phyloP scores from a whole-genome alignment of 345 rosid genomes.

The Populus euphratica region DNA sequence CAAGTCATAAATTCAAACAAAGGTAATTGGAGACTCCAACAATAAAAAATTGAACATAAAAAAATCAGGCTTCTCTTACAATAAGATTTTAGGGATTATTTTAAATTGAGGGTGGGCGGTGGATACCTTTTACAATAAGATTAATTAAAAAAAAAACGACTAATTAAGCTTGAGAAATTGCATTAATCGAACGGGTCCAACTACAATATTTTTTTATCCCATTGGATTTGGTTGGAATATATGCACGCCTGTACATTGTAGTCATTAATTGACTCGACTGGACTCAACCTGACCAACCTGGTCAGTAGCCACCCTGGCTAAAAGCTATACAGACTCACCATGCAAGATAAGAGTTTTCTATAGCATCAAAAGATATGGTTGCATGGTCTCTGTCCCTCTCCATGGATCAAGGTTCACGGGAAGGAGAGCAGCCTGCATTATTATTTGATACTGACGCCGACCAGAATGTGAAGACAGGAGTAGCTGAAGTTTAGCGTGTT shows the following conservation, averaged over 20 bases:
- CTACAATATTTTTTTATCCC: not conserved
- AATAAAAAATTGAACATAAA: no score
- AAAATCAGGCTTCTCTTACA: no score
- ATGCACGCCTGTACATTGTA: no score
- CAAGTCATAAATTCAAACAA: fast-evolving
- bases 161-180: not conserved
- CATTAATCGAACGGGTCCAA: not conserved
- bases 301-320: not conserved
- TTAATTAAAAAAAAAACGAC: not conserved
- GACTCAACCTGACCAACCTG: no score
- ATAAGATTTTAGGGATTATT: no score
- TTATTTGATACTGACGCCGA: not conserved
- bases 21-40: fast-evolving
- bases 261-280: no score
- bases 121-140: no score
- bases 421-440: not conserved
- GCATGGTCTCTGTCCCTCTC: not conserved
- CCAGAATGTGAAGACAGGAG: not conserved
- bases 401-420: not conserved
- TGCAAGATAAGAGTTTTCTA: not conserved
- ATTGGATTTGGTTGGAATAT: not conserved
- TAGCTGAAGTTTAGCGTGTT: not conserved
- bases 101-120: no score
- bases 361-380: not conserved
- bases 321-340: not conserved